These are phyloP conservation scores for Nicotiana noctiflora DNA, from an alignment of 257 asterid genomes.

Conservation along the genomic window DNA sequence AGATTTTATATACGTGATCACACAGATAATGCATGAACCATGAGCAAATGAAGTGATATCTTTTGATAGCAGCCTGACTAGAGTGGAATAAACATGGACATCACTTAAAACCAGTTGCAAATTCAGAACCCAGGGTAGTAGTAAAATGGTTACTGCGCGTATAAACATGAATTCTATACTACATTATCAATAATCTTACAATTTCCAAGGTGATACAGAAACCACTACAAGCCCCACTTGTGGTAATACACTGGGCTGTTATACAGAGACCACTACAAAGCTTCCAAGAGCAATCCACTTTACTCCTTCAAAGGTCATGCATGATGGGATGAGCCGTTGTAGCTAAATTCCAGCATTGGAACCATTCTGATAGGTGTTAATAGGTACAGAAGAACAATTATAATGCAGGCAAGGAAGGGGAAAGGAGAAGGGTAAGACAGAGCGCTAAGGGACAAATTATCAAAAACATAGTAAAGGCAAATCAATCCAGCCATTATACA, in stretches of 20 bases:
- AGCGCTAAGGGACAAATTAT: not conserved
- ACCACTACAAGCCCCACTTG: not conserved
- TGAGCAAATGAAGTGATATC: not conserved
- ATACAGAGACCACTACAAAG: not conserved
- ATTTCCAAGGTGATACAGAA: not conserved
- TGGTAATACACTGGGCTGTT: too few relatives aligned
- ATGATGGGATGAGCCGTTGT: not conserved
- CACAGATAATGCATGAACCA: not conserved
- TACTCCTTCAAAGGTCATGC: not conserved
- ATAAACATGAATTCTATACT: not conserved
- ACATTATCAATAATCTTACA: not conserved
- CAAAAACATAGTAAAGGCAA: not conserved
- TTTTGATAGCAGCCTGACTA: not conserved
- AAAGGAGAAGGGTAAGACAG: not conserved
- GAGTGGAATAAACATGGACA: not conserved
- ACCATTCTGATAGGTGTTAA: not conserved
- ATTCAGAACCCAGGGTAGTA: not conserved
- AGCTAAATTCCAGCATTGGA: not conserved
- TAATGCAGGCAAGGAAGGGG: not conserved
- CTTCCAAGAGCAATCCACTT: not conserved
- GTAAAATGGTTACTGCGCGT: not conserved
- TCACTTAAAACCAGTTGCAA: not conserved
- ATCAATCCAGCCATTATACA: not conserved
- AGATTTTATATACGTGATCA: not conserved
- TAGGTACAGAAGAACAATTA: not conserved